Evolutionary conservation across 176 grass and related monocot species (phyloP).

Genomic region (Phyllostachys edulis): DNA sequence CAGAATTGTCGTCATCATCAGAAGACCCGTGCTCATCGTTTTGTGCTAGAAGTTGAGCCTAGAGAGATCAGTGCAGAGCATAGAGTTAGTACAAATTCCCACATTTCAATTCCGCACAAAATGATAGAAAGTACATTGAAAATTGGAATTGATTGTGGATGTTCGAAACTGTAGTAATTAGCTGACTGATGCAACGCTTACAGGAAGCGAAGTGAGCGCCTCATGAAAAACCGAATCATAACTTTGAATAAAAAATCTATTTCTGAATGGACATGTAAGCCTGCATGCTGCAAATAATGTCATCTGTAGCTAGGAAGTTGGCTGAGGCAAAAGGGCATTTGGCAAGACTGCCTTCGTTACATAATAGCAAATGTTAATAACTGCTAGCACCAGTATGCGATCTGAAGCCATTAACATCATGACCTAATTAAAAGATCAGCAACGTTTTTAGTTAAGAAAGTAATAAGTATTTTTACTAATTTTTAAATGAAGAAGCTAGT

Average conservation of each 20-base stretch:
- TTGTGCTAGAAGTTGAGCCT: constrained; percentile 85
- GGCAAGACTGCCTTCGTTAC: not conserved
- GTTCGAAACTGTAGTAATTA: not conserved
- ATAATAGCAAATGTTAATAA: not conserved
- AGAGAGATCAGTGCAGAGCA: not conserved
- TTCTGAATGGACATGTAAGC: not conserved
- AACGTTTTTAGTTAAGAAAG: not conserved
- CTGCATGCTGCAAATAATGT: not conserved
- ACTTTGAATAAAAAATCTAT: not conserved
- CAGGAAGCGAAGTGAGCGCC: not conserved
- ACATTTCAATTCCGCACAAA: not conserved
- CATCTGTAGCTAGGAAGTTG: not conserved
- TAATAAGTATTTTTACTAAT: not conserved
- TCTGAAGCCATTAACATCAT: not conserved
- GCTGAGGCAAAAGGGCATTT: not conserved
- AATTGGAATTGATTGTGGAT: not conserved
- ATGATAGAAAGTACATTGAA: not conserved
- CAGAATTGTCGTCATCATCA: constrained; percentile 46
- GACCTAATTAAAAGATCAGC: not conserved
- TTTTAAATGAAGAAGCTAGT: not conserved
- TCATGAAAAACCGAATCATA: not conserved
- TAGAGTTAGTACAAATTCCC: not conserved
- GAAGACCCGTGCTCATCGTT: constrained; percentile 55
- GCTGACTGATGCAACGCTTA: not conserved
- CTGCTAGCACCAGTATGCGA: not conserved